These are phyloP conservation scores for Zanthoxylum bungeanum DNA, from an alignment of 345 rosid species.

Conservation along the genomic window DNA sequence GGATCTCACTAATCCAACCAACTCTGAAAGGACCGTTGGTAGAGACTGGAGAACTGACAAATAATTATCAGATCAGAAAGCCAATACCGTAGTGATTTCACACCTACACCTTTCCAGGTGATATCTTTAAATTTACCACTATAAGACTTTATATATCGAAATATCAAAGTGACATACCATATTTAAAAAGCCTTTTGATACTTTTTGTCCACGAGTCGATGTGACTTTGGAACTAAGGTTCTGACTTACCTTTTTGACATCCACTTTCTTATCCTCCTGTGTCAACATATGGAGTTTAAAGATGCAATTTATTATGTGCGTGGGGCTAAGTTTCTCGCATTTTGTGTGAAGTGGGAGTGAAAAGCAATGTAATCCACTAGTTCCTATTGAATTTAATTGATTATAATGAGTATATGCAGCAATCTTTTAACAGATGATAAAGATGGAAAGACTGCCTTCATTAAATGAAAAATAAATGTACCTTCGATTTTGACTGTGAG, in stretches of 20 bases:
- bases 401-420: background rate
- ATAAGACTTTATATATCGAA: too few relatives aligned
- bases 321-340: background rate
- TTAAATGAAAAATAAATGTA: slow-evolving; percentile 2
- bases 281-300: slow-evolving; percentile 4
- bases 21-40: background rate
- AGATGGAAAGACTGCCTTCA: background rate
- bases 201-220: slow-evolving; percentile 29
- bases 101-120: background rate
- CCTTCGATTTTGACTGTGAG: slow-evolving; percentile 47
- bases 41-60: background rate
- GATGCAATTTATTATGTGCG: background rate
- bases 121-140: background rate
- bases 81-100: background rate
- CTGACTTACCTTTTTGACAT: slow-evolving; percentile 37
- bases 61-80: background rate
- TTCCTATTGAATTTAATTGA: background rate
- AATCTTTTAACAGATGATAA: slow-evolving; percentile 4
- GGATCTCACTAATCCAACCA: background rate
- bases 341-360: background rate
- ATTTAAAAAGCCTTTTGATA: slow-evolving; percentile 26
- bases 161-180: slow-evolving; percentile 34
- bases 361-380: background rate
- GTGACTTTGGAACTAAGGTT: slow-evolving; percentile 42
- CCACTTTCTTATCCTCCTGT: slow-evolving; percentile 46